Conservation (phyloP, 441 rosid species). For the Syzygium malaccense region DNA sequence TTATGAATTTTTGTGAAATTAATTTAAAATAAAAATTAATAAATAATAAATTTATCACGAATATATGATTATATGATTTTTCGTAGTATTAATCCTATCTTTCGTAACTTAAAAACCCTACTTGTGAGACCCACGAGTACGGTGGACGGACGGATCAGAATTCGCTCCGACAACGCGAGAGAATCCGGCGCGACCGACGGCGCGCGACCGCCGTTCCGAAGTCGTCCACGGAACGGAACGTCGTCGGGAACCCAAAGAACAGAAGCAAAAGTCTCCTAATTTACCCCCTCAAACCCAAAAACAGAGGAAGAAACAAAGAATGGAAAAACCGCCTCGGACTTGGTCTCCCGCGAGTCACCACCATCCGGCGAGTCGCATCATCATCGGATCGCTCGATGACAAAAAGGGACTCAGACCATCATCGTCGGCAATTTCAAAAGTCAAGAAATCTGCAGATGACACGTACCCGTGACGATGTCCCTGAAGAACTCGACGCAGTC, state of each 20-base stretch:
- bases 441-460: background rate
- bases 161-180: background rate
- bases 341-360: background rate
- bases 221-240: background rate
- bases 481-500: constrained; percentile 69
- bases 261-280: background rate
- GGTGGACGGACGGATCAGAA: background rate
- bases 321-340: background rate
- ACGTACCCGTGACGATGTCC: constrained; percentile 75
- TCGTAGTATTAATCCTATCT: too few species aligned
- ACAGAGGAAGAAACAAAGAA: background rate
- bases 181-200: background rate
- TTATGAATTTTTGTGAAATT: too few species aligned
- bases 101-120: background rate
- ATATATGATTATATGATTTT: too few species aligned
- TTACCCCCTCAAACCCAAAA: background rate
- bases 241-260: background rate
- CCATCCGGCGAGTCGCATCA: background rate
- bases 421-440: background rate
- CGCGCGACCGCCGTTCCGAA: background rate
- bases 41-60: too few species aligned
- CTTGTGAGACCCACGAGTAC: background rate
- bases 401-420: background rate
- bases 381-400: background rate
- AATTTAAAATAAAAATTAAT: too few species aligned